Evolutionary conservation across 164 flowering plant genomes (phyloP).

Genomic region (Magnolia sinica): DNA sequence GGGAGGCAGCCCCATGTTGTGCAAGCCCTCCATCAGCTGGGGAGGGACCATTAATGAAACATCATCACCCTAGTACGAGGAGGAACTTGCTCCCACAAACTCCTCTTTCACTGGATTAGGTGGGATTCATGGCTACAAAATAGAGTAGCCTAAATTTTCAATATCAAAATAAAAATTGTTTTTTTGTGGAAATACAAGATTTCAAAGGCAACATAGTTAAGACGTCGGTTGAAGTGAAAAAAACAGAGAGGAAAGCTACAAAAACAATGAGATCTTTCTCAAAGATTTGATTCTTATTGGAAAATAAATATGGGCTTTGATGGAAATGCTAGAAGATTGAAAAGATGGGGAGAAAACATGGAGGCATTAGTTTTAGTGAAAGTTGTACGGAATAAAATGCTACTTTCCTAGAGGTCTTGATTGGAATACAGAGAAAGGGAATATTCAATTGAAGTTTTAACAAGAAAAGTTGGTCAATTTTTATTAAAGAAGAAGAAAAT

Average conservation of each 20-base stretch:
- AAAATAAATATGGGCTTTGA: background rate
- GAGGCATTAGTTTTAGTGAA: too few relatives aligned
- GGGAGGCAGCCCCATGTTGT: slow-evolving; percentile 29
- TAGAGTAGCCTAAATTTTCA: background rate
- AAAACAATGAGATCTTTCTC: background rate
- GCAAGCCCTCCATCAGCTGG: slow-evolving; percentile 46
- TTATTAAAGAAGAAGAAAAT: too few relatives aligned
- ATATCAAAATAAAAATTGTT: slow-evolving; percentile 12
- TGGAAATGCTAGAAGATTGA: background rate
- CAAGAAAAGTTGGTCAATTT: too few relatives aligned
- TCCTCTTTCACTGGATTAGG: slow-evolving; percentile 28
- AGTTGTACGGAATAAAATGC: too few relatives aligned
- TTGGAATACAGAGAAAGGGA: too few relatives aligned
- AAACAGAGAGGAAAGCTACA: background rate
- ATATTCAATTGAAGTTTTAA: too few relatives aligned
- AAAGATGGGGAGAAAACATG: background rate
- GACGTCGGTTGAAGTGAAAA: background rate
- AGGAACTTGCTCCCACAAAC: slow-evolving; percentile 21
- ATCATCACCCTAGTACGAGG: slow-evolving; percentile 8
- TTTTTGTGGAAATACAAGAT: background rate
- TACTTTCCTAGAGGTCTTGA: too few relatives aligned
- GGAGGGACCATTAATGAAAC: slow-evolving; percentile 32
- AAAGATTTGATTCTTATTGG: background rate
- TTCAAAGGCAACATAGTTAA: background rate
- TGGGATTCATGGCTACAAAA: slow-evolving; percentile 23